These are phyloP conservation scores for Cercospora berteroae DNA, from an alignment of 2,329 filamentous ascomycete genomes.

Conservation along the genomic window DNA sequence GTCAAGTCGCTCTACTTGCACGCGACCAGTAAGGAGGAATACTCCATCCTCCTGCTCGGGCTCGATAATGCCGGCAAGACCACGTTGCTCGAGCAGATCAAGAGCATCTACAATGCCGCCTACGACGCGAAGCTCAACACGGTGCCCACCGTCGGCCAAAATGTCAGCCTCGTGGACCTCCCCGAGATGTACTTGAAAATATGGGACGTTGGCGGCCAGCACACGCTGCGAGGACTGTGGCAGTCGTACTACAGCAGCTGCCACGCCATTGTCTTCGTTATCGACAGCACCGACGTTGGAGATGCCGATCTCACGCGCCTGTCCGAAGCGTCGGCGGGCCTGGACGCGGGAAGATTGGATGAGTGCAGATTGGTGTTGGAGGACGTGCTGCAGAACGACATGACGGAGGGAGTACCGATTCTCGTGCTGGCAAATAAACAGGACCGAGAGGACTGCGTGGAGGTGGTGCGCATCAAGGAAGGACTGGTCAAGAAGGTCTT, in stretches of 20 bases:
- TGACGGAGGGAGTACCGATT: constrained; percentile 87
- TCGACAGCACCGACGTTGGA: constrained; percentile 91
- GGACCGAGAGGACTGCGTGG: constrained; percentile 93
- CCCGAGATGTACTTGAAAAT: constrained; percentile 97
- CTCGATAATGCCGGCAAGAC: constrained; percentile 99
- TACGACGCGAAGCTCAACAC: constrained; percentile 73
- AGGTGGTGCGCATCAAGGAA: constrained; percentile 96
- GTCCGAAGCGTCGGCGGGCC: constrained; percentile 24
- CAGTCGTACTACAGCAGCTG: constrained; percentile 92
- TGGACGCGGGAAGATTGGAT: constrained; percentile 62
- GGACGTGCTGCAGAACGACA: constrained; percentile 80
- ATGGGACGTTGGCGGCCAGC: constrained; percentile 96
- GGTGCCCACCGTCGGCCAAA: constrained; percentile 95
- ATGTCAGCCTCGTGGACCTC: constrained; percentile 86
- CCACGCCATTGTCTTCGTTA: constrained; percentile 96
- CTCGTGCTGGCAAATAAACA: constrained; percentile 96
- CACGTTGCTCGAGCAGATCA: constrained; percentile 95
- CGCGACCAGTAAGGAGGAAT: constrained; percentile 98
- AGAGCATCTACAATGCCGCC: constrained; percentile 71
- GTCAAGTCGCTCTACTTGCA: constrained; percentile 92
- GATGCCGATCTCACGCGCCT: constrained; percentile 67
- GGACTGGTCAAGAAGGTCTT: constrained; percentile 92
- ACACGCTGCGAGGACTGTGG: constrained; percentile 85
- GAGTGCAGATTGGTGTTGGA: constrained; percentile 90
- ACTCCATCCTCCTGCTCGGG: constrained; percentile 93